Evolutionary conservation across 2,329 filamentous ascomycete genomes (phyloP), one percentile per base, ranked within the genome.

Genomic region (Cordyceps farinosa): DNA sequence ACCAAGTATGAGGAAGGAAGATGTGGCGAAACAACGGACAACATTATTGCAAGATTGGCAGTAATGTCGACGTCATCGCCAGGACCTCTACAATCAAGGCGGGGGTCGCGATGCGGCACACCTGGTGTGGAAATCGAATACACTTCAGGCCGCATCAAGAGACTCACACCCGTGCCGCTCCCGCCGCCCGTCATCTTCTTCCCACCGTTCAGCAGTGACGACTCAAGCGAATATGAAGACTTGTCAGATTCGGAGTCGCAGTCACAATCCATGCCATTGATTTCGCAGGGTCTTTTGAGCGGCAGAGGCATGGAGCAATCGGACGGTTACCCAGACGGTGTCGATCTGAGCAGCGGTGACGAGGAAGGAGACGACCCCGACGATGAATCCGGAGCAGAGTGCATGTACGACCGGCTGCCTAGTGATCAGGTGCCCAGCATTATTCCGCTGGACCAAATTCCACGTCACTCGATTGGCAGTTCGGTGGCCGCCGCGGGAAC

Each of bases 121-220:
- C 55, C 68, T 0, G 47, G 65, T 0, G 62, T 84, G 1, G 71
- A 77, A 29, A 81, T 84, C 27, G 73, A 81, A 57, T 85, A 85
- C 57, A 61, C 81, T 0, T 74, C 75, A 0, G 75, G 74, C 2
- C 74, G 73, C 7, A 72, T 82, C 56, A 78, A 75, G 62, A 76
- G 74, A 13, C 71, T 84, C 8, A 72, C 77, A 0, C 82, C 84
- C 0, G 76, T 80, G 0, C 72, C 81, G 1, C 75, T 86, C 0
- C 84, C 84, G 0, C 82, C 82, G 0, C 81, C 84, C 0, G 77
- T 79, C 3, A 80, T 81, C 64, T 85, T 82, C 69, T 80, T 81
- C 67, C 79, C 79, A 0, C 78, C 78, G 0, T 79, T 81, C 50
- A 82, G 79, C 65, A 70, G 76, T 10, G 79, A 79, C 51, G 70